These are phyloP conservation scores for Zymoseptoria tritici DNA, from an alignment of 2,329 filamentous ascomycete species.

Conservation along the genomic window DNA sequence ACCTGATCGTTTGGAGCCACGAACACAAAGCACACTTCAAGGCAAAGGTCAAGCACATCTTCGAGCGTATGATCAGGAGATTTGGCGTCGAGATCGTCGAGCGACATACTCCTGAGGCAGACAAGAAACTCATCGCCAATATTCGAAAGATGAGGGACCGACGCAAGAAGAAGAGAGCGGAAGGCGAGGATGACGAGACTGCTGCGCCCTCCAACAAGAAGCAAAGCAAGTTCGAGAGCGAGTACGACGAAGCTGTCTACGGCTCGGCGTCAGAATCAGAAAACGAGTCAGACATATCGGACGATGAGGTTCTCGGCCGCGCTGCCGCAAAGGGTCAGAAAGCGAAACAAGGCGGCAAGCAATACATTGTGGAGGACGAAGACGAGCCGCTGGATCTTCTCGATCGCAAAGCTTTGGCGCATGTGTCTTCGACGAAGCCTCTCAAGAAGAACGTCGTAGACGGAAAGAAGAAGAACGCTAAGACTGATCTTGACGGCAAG, in stretches of 20 bases:
- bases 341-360: conserved; percentile 49
- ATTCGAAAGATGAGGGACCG: conserved; percentile 93
- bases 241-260: conserved; percentile 94
- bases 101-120: conserved; percentile 71
- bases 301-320: conserved; percentile 48
- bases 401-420: conserved; percentile 79
- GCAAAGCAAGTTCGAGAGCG: conserved; percentile 71
- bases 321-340: conserved; percentile 48
- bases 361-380: conserved; percentile 89
- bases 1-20: conserved; percentile 91
- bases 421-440: conserved; percentile 87
- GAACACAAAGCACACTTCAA: conserved; percentile 98
- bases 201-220: conserved; percentile 28
- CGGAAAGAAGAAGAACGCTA: conserved; percentile 44
- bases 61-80: conserved; percentile 86
- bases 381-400: conserved; percentile 92
- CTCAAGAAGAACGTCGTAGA: conserved; percentile 48
- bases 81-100: conserved; percentile 80
- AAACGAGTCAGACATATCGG: conserved; percentile 53
- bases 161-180: conserved; percentile 76
- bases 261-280: conserved; percentile 51
- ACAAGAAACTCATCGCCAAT: conserved; percentile 84
- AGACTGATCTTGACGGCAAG: conserved; percentile 70
- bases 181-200: conserved; percentile 49
- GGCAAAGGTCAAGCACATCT: conserved; percentile 94